phyloP scores from a whole-genome alignment of 495 filamentous ascomycete genomes.

The Tuber microsphaerosporum region DNA sequence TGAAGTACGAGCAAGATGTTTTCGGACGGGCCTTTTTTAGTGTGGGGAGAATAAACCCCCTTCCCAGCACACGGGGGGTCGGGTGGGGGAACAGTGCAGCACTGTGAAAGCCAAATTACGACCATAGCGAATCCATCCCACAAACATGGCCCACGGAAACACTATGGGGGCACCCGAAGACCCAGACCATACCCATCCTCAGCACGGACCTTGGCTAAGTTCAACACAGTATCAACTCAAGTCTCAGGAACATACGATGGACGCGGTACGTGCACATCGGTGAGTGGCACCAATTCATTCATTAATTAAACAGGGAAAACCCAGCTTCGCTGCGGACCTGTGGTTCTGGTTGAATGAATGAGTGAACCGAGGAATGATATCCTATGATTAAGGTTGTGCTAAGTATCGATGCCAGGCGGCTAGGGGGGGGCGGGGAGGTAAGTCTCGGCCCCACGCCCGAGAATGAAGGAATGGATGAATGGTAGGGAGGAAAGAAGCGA shows the following conservation, averaged over 20 bases:
- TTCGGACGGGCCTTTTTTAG: background rate
- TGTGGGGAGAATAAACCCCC: background rate
- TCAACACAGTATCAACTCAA: background rate
- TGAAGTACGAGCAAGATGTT: background rate
- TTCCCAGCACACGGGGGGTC: background rate
- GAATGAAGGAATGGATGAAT: constrained; percentile 19
- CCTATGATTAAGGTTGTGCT: constrained; percentile 4
- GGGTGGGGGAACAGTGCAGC: background rate
- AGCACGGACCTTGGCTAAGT: background rate
- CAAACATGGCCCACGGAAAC: constrained; percentile 3
- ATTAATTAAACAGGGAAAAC: background rate
- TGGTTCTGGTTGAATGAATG: background rate
- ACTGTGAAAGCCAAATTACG: background rate
- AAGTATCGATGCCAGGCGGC: constrained; percentile 10
- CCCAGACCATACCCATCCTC: background rate
- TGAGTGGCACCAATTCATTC: background rate
- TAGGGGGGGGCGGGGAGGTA: background rate
- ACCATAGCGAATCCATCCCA: constrained; percentile 1
- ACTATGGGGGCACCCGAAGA: background rate
- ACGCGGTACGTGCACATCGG: background rate
- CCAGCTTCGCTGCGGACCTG: background rate
- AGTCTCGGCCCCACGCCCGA: constrained; percentile 14
- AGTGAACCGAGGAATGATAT: background rate
- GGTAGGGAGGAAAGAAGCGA: background rate
- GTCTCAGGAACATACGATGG: background rate